Percentiles rank a stretch among this genome's conserved stretches.
Conservation (phyloP, 2,329 filamentous ascomycete species). For the Cytospora piceicola region DNA sequence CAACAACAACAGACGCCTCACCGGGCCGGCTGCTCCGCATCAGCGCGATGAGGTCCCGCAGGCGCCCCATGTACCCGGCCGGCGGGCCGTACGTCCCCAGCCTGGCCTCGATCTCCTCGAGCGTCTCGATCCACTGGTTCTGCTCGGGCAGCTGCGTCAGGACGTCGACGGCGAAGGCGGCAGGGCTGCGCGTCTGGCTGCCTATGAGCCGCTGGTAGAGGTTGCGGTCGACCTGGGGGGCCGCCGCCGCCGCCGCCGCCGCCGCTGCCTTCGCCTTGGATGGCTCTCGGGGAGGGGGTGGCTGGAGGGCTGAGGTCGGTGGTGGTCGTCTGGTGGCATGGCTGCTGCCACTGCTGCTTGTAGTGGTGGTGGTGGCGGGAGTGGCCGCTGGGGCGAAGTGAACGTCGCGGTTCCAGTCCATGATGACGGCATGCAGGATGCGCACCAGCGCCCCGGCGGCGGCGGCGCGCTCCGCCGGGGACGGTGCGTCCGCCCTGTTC, state of each 20-base stretch:
- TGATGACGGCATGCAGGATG: conserved; percentile 51
- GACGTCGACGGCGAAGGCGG: conserved; percentile 51
- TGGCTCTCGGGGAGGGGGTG: background rate
- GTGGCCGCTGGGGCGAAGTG: background rate
- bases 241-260: background rate
- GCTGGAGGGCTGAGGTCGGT: background rate
- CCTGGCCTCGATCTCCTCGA: conserved; percentile 40
- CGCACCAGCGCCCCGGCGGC: conserved; percentile 54
- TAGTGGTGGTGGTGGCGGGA: too few species aligned
- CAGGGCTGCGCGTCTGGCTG: conserved; percentile 43
- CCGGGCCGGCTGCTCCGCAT: conserved; percentile 34
- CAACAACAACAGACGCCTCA: conserved; percentile 14
- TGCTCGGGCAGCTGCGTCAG: conserved; percentile 50
- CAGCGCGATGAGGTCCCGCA: conserved; percentile 38
- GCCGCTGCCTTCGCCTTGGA: too few species aligned
- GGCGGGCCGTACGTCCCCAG: conserved; percentile 37
- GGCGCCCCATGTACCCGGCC: conserved; percentile 37
- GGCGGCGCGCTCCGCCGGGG: conserved; percentile 45
- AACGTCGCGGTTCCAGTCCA: conserved; percentile 29
- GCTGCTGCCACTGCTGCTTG: conserved; percentile 34
- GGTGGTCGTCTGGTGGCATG: conserved; percentile 29
- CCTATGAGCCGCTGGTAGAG: conserved; percentile 55
- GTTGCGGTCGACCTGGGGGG: conserved; percentile 43
- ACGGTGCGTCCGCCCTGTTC: conserved; percentile 41
- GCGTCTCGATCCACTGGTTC: conserved; percentile 47